Base-by-base conservation (phyloP, 805 yeast genomes). In the Pichia scutulata region DNA sequence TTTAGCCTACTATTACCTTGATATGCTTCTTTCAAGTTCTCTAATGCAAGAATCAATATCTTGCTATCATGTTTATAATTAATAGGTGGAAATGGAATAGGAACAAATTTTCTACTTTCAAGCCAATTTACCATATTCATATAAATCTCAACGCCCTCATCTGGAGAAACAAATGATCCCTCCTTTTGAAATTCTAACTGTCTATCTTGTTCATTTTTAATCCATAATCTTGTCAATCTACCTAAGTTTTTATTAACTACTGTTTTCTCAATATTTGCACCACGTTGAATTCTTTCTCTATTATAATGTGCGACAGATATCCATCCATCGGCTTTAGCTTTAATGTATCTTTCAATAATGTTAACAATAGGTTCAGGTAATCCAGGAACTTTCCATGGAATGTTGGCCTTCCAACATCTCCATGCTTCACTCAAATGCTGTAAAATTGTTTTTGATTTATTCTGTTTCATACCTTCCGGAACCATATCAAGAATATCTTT, bases 381-480 rank as follows among this genome's bases (percentile, higher is more conserved):
- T 0, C 98, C 98, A 1, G 96, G 96, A 16, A 93, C 98, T 57
- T 88, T 82, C 98, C 98, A 93, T 0, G 97, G 96, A 52, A 93
- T 85, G 62, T 93, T 92, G 2, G 99, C 99, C 65, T 93, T 93
- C 99, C 99, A 93, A 65, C 98, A 93, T 64, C 99, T 74, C 99
- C 99, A 93, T 0, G 99, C 99, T 66, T 93, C 99, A 62, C 95
- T 86, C 51, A 93, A 73, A 67, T 93, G 99, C 60, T 93, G 98
- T 44, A 93, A 67, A 48, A 93, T 85, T 0, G 95, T 82, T 60
- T 86, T 85, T 1, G 97, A 81, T 63, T 89, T 90, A 55, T 79
- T 86, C 60, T 88, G 93, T 59, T 87, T 84, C 53, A 93, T 76
- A 1, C 96, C 96, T 55, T 89, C 97, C 0, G 99, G 99, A 44